These are phyloP conservation scores for Tylopilus rubrobrunneus DNA, from an alignment of 768 basidiomycete genomes.

Conservation along the genomic window DNA sequence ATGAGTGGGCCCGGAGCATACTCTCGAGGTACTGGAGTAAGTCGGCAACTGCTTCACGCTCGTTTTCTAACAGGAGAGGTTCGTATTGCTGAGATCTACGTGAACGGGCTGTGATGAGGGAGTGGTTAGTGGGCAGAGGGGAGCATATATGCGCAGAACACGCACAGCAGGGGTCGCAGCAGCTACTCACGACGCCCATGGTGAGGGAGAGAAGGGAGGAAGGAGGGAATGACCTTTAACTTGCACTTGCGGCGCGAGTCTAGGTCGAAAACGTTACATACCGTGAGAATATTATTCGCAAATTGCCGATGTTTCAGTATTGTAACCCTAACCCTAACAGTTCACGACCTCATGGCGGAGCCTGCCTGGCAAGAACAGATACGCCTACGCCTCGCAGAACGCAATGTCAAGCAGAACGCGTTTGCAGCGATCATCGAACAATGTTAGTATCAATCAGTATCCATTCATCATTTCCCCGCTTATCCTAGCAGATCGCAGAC, in stretches of 20 bases:
- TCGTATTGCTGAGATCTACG: conserved; percentile 85
- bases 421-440: conserved; percentile 88
- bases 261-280: conserved; percentile 15
- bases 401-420: conserved; percentile 77
- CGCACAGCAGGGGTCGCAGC: conserved; percentile 83
- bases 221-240: conserved; percentile 1
- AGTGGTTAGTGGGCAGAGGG: conserved; percentile 12
- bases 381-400: conserved; percentile 72
- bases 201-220: conserved; percentile 2
- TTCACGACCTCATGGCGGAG: too few species aligned
- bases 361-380: conserved; percentile 83
- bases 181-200: conserved; percentile 78
- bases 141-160: conserved; percentile 14
- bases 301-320: conserved; percentile 12
- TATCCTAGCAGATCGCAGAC: conserved; percentile 66
- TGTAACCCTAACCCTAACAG: conserved; percentile 28
- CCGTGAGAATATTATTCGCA: conserved; percentile 25
- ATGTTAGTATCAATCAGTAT: conserved; percentile 61
- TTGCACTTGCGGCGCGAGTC: conserved; percentile 8
- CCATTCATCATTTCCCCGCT: conserved; percentile 3
- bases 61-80: conserved; percentile 83
- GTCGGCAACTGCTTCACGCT: conserved; percentile 97
- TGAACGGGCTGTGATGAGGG: conserved; percentile 58
- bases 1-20: conserved; percentile 37
- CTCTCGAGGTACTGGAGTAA: conserved; percentile 97